A percentile compares a stretch with the other conserved stretches of the same genome.
phyloP scores from a whole-genome alignment of 75 land plant species.

The Selaginella moellendorffii region DNA sequence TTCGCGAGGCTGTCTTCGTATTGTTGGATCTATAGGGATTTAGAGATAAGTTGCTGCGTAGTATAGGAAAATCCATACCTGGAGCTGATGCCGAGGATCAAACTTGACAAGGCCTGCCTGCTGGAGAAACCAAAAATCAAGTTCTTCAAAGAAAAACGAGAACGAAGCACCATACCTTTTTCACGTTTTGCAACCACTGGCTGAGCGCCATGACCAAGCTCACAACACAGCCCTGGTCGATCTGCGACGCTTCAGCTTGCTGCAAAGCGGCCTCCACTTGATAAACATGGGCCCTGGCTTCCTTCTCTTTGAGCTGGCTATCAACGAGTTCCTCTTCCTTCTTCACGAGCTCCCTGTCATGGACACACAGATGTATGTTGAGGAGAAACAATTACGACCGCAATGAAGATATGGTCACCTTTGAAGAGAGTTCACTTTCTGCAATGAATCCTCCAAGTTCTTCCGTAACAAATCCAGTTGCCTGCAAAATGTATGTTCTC shows the following conservation, averaged over 20 bases:
- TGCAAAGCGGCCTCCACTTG: slow-evolving; percentile 18
- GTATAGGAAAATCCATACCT: neutral
- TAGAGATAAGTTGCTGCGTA: neutral
- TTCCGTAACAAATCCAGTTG: slow-evolving; percentile 26
- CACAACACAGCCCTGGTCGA: slow-evolving; percentile 12
- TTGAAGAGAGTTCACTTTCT: slow-evolving; percentile 22
- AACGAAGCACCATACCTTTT: slow-evolving; percentile 13
- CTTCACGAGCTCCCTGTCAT: slow-evolving; percentile 21
- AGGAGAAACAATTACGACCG: neutral
- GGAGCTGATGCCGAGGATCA: neutral
- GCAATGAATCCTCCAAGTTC: slow-evolving; percentile 28
- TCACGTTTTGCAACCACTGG: slow-evolving; percentile 21
- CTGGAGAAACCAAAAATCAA: neutral
- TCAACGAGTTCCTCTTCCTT: slow-evolving; percentile 30
- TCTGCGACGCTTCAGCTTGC: slow-evolving; percentile 13
- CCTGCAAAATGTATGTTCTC: too few species aligned
- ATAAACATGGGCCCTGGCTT: slow-evolving; percentile 23
- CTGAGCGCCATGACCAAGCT: slow-evolving; percentile 19
- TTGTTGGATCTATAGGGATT: neutral
- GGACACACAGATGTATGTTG: neutral
- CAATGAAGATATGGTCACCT: slow-evolving; percentile 6
- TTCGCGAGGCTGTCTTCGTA: neutral
- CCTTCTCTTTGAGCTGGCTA: slow-evolving; percentile 23
- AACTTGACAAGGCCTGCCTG: neutral
- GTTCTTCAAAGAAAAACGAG: neutral